Evolutionary conservation across 306 rosid species (phyloP).

Genomic region (Fragaria iinumae): DNA sequence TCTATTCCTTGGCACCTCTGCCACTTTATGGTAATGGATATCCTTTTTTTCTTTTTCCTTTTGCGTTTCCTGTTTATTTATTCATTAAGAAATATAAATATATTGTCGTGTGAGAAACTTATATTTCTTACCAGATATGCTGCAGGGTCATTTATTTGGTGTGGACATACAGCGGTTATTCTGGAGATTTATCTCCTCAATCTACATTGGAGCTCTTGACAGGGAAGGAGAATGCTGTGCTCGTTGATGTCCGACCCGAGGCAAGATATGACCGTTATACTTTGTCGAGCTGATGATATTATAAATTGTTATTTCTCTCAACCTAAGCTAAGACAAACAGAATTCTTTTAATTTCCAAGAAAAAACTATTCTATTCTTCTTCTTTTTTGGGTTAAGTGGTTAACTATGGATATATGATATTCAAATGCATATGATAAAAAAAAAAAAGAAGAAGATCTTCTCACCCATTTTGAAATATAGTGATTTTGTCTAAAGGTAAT

Average conservation of each 20-base stretch:
- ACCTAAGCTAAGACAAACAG: neutral
- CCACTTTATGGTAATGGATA: constrained; percentile 76
- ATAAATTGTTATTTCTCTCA: neutral
- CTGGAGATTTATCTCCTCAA: constrained; percentile 89
- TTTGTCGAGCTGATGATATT: constrained; percentile 8
- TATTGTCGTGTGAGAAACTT: constrained; percentile 36
- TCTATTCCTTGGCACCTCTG: constrained; percentile 70
- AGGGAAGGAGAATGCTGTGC: constrained; percentile 62
- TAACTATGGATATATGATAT: neutral
- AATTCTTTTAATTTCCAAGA: neutral
- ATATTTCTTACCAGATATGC: constrained; percentile 65
- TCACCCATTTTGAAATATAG: neutral
- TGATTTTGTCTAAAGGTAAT: constrained; percentile 5
- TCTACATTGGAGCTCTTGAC: constrained; percentile 66
- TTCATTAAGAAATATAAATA: constrained; percentile 19
- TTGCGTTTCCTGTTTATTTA: constrained; percentile 18
- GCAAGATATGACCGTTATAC: constrained; percentile 54
- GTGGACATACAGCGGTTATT: constrained; percentile 74
- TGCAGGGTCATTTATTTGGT: constrained; percentile 89
- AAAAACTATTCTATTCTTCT: too few species aligned
- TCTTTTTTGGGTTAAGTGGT: neutral
- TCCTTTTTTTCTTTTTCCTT: constrained; percentile 32
- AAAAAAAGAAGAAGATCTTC: neutral
- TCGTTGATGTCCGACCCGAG: constrained; percentile 84
- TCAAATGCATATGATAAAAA: constrained; percentile 7